Percentiles rank a stretch among this genome's conserved stretches.
phyloP scores from a whole-genome alignment of 805 yeast genomes.

The Lipomyces spencermartinsiae region DNA sequence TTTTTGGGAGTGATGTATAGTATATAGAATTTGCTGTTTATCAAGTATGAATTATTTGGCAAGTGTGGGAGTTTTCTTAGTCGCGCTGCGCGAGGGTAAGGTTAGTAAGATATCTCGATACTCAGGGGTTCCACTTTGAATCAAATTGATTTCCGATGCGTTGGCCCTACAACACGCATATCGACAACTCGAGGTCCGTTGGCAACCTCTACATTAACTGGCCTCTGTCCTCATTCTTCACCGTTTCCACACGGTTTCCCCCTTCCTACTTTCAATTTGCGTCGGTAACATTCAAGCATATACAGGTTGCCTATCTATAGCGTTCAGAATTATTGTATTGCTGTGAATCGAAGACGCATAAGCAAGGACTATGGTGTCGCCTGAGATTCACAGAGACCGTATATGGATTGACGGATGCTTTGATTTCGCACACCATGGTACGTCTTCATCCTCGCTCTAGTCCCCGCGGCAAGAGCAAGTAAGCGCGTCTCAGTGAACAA shows the following conservation, averaged over 20 bases:
- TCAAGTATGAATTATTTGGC: no score
- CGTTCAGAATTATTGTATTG: background rate
- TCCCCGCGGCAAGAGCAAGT: background rate
- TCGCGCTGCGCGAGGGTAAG: no score
- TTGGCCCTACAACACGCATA: no score
- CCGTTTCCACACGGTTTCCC: background rate
- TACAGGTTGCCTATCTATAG: background rate
- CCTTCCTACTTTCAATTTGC: background rate
- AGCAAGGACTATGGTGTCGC: slow-evolving; percentile 16
- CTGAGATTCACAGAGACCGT: slow-evolving; percentile 43
- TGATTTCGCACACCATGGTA: slow-evolving; percentile 96
- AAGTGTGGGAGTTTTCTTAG: no score
- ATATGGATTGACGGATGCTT: slow-evolving; percentile 99
- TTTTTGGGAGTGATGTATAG: no score
- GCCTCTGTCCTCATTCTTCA: no score
- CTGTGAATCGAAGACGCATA: background rate
- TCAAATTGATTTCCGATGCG: no score
- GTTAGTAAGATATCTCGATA: no score
- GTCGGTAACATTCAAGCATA: background rate
- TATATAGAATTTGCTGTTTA: no score
- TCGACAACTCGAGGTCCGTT: background rate
- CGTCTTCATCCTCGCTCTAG: slow-evolving; percentile 38
- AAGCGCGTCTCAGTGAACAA: background rate
- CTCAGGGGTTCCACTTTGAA: no score
- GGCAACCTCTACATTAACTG: background rate